These are phyloP conservation scores for Penicillium maclennaniae DNA, from an alignment of 495 filamentous ascomycete genomes.

Conservation along the genomic window DNA sequence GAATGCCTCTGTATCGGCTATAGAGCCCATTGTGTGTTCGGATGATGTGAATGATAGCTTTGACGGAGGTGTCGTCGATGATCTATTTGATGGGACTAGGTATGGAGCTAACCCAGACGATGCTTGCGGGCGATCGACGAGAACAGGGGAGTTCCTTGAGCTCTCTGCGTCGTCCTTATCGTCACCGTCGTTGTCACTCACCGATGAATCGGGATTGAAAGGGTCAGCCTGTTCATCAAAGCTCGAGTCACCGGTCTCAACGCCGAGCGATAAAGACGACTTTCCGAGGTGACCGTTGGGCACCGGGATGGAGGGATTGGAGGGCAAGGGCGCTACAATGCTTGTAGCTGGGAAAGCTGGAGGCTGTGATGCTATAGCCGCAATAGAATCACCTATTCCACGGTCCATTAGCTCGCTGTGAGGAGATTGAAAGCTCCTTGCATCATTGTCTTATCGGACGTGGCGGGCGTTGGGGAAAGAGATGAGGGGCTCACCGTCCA, in stretches of 20 bases:
- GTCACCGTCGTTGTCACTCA: constrained; percentile 25
- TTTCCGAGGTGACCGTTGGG: constrained; percentile 19
- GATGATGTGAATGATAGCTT: constrained; percentile 5
- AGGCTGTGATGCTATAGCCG: neutral
- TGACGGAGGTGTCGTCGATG: constrained; percentile 9
- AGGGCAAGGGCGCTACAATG: neutral
- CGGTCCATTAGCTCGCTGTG: constrained; percentile 6
- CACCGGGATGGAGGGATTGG: constrained; percentile 6
- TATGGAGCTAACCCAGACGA: constrained; percentile 27
- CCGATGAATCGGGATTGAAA: constrained; percentile 27
- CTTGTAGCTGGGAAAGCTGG: neutral
- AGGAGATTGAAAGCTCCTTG: constrained; percentile 1
- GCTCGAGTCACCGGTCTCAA: constrained; percentile 25
- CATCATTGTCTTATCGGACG: constrained; percentile 17
- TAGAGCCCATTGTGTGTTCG: constrained; percentile 5
- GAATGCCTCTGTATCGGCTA: constrained; percentile 9
- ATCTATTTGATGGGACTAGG: constrained; percentile 27
- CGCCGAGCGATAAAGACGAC: constrained; percentile 19
- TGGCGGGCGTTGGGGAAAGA: constrained; percentile 6
- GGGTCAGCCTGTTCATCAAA: constrained; percentile 31
- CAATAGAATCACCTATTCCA: constrained; percentile 12
- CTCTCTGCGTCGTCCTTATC: constrained; percentile 1
- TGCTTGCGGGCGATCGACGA: constrained; percentile 20
- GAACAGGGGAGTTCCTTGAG: constrained; percentile 6
- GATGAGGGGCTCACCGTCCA: constrained; percentile 29